Evolutionary conservation across 805 yeast genomes (phyloP).

Genomic region (Pichia manshurica): DNA sequence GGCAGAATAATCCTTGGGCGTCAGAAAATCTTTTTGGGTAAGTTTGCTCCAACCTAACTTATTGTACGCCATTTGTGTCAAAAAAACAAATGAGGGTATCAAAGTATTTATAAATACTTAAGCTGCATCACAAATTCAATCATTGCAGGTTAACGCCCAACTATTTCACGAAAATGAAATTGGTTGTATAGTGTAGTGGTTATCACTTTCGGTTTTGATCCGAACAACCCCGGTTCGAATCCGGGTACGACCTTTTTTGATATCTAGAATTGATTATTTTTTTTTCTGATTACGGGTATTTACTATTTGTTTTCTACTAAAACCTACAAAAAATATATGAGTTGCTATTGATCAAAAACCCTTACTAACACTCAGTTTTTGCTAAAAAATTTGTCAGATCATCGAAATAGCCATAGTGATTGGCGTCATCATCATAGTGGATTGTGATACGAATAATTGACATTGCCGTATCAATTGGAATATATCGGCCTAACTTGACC

Average conservation of each 20-base stretch:
- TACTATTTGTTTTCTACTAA: background rate
- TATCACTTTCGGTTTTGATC: conserved; percentile 79
- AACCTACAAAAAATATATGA: background rate
- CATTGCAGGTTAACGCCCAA: too few relatives aligned
- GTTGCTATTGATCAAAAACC: too few relatives aligned
- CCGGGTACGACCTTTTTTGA: conserved; percentile 65
- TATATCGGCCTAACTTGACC: conserved; percentile 33
- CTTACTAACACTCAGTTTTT: background rate
- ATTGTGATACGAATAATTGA: conserved; percentile 34
- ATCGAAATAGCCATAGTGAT: conserved; percentile 28
- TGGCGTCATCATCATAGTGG: conserved; percentile 16
- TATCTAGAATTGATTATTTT: too few relatives aligned
- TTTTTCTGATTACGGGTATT: background rate
- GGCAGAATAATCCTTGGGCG: too few relatives aligned
- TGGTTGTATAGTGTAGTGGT: conserved; percentile 68
- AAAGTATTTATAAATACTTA: too few relatives aligned
- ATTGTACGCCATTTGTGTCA: too few relatives aligned
- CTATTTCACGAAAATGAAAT: too few relatives aligned
- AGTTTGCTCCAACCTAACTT: too few relatives aligned
- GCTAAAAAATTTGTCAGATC: conserved; percentile 15
- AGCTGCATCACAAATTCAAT: too few relatives aligned
- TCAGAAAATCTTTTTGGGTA: too few relatives aligned
- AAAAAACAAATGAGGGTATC: too few relatives aligned
- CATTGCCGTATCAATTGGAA: conserved; percentile 36
- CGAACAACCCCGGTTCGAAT: conserved; percentile 80